Evolutionary conservation across 2,329 filamentous ascomycete genomes (phyloP).

Genomic region (Claviceps sp.): DNA sequence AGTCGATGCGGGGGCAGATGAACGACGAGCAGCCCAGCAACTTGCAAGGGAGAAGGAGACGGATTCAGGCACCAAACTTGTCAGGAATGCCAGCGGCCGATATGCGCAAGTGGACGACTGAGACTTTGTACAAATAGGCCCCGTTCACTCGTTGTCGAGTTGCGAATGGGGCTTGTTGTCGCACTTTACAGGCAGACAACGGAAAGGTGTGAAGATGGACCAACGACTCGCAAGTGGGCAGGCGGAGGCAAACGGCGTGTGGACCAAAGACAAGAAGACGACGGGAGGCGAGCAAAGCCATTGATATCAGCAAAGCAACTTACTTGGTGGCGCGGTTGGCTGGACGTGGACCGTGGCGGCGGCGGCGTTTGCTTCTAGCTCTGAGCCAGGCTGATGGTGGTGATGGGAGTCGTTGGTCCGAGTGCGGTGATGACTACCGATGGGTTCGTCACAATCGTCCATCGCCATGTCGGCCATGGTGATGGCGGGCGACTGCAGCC

Average conservation of each 20-base stretch:
- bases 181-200: background rate
- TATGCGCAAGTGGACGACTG: background rate
- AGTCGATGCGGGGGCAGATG: background rate
- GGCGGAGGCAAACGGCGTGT: background rate
- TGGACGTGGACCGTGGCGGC: constrained; percentile 2
- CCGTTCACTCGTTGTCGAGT: background rate
- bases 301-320: background rate
- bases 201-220: background rate
- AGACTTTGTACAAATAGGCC: no score
- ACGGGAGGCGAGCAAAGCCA: background rate
- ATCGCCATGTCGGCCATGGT: background rate
- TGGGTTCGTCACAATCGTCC: constrained; percentile 2
- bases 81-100: background rate
- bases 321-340: constrained; percentile 2
- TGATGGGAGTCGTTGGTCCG: background rate
- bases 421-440: constrained; percentile 3
- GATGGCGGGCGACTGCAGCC: background rate
- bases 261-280: background rate
- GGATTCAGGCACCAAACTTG: background rate
- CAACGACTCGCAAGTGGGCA: background rate
- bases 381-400: background rate
- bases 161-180: background rate
- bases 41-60: background rate
- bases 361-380: background rate
- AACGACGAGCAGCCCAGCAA: background rate